phyloP scores from a whole-genome alignment of 805 yeast species.

The Priceomyces medius region DNA sequence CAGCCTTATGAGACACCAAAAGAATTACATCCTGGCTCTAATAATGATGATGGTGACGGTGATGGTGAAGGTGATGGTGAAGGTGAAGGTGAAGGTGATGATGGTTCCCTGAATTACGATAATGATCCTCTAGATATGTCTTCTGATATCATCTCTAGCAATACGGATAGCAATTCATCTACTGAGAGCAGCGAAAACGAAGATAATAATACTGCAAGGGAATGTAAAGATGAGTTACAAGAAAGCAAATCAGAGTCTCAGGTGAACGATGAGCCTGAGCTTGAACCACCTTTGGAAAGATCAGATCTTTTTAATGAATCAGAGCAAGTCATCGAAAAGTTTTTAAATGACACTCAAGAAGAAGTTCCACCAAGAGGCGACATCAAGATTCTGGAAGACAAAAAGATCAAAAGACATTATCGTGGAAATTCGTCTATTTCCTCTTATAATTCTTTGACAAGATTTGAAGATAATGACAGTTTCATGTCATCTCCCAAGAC shows the following conservation, averaged over 20 bases:
- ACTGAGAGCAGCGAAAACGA: not conserved
- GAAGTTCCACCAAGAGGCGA: constrained; percentile 27
- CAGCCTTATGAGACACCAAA: too few species aligned
- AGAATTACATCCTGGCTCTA: not conserved
- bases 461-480: not conserved
- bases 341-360: constrained; percentile 19
- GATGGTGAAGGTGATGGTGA: not conserved
- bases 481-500: not conserved
- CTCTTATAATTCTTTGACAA: constrained; percentile 14
- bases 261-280: not conserved
- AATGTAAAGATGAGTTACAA: not conserved
- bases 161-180: not conserved
- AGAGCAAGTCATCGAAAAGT: constrained; percentile 14
- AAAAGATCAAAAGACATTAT: constrained; percentile 16
- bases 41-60: too few species aligned
- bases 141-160: not conserved
- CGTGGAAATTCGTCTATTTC: constrained; percentile 17
- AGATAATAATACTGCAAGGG: not conserved
- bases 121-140: not conserved
- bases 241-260: not conserved
- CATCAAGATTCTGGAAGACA: constrained; percentile 12
- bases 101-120: not conserved
- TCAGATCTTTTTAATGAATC: constrained; percentile 8
- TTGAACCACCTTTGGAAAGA: not conserved
- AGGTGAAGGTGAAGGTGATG: not conserved